phyloP scores from a whole-genome alignment of 2,329 filamentous ascomycete species.

The Diaporthe batatas region DNA sequence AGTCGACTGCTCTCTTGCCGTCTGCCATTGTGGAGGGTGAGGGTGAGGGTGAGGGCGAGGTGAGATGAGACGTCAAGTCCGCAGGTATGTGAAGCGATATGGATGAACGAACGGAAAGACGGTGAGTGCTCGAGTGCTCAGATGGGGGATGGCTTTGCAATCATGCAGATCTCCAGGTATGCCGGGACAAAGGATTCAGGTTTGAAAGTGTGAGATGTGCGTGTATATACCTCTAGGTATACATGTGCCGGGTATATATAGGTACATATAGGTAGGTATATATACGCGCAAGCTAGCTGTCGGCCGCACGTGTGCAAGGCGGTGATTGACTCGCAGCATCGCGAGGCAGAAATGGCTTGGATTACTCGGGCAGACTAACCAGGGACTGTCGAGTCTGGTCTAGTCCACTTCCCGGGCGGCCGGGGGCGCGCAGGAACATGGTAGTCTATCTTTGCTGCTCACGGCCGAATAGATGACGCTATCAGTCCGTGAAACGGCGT shows the following conservation, averaged over 20 bases:
- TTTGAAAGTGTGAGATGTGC: background rate
- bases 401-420: constrained; percentile 8
- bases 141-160: background rate
- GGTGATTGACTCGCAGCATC: constrained; percentile 30
- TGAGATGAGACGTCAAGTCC: background rate
- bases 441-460: background rate
- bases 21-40: constrained; percentile 48
- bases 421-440: constrained; percentile 1
- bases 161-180: background rate
- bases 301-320: constrained; percentile 17
- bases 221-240: background rate
- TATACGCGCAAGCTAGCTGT: constrained; percentile 2
- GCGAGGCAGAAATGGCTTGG: constrained; percentile 21
- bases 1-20: constrained; percentile 50
- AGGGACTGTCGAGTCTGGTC: too few species aligned
- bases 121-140: background rate
- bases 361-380: too few species aligned
- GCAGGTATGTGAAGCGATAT: background rate
- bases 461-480: constrained; percentile 26
- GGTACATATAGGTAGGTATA: background rate
- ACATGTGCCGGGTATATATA: background rate
- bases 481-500: constrained; percentile 33
- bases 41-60: background rate
- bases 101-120: background rate
- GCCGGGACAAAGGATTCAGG: background rate